Conservation (phyloP, 768 basidiomycete species). For the Pleurotus cornucopiae region DNA sequence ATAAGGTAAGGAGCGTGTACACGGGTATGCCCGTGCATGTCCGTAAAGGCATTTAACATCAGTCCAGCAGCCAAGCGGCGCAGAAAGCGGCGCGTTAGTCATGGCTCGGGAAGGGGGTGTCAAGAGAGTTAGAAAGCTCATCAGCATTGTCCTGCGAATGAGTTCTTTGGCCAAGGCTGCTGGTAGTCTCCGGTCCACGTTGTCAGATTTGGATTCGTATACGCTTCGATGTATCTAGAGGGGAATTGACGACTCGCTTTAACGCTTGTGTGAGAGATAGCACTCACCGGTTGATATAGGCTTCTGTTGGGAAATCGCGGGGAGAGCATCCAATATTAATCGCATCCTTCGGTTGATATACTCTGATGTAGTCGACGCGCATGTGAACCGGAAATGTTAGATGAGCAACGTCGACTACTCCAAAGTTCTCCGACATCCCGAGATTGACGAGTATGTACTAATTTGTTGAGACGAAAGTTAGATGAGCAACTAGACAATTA, state of each 20-base stretch:
- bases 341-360: slow-evolving; percentile 64
- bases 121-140: not conserved
- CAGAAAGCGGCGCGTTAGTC: too few species aligned
- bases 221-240: slow-evolving; percentile 56
- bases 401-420: slow-evolving; percentile 60
- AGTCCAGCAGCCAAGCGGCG: not conserved
- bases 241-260: too few species aligned
- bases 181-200: slow-evolving; percentile 48
- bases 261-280: too few species aligned
- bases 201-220: slow-evolving; percentile 62
- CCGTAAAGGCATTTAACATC: not conserved
- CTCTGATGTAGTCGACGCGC: slow-evolving; percentile 51
- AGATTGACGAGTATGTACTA: slow-evolving; percentile 83
- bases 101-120: not conserved
- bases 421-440: slow-evolving; percentile 81
- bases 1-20: not conserved
- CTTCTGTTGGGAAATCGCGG: slow-evolving; percentile 57
- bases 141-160: slow-evolving; percentile 35
- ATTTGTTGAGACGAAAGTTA: slow-evolving; percentile 14
- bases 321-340: slow-evolving; percentile 76
- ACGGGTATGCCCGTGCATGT: not conserved
- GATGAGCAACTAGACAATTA: not conserved
- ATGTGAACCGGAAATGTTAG: slow-evolving; percentile 64
- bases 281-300: slow-evolving; percentile 62
- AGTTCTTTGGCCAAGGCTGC: slow-evolving; percentile 61